These are phyloP conservation scores for Penicillium pulvis DNA, from an alignment of 495 filamentous ascomycete genomes.

Conservation along the genomic window DNA sequence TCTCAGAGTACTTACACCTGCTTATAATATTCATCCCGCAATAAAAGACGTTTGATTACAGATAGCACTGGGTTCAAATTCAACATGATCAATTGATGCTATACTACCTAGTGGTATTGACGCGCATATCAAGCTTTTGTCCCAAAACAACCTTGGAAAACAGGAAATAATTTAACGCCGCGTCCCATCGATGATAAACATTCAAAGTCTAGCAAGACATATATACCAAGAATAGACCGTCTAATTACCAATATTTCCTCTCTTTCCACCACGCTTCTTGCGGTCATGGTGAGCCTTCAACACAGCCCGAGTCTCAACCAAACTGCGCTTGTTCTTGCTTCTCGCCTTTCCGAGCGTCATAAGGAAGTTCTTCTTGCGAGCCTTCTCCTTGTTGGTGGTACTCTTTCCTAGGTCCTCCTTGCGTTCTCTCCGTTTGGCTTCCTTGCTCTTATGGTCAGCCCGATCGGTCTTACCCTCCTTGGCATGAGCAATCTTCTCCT, in stretches of 20 bases:
- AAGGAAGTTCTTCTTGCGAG: slow-evolving; percentile 92
- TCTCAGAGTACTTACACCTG: no score
- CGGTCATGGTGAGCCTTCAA: slow-evolving; percentile 81
- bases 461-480: slow-evolving; percentile 73
- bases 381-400: slow-evolving; percentile 97
- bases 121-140: slow-evolving; percentile 5
- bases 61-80: neutral
- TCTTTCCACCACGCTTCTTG: slow-evolving; percentile 79
- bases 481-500: slow-evolving; percentile 78
- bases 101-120: neutral
- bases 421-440: slow-evolving; percentile 77
- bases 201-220: slow-evolving; percentile 7
- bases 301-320: slow-evolving; percentile 76
- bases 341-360: slow-evolving; percentile 97
- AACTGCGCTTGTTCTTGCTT: slow-evolving; percentile 87
- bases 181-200: slow-evolving; percentile 11
- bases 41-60: no score
- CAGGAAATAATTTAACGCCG: slow-evolving; percentile 6
- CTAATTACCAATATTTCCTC: slow-evolving; percentile 61
- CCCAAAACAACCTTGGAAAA: slow-evolving; percentile 3
- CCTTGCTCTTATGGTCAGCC: slow-evolving; percentile 77
- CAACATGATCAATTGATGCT: neutral
- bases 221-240: neutral
- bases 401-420: slow-evolving; percentile 88
- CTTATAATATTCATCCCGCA: no score